Base-by-base conservation (phyloP, 345 rosid genomes). In the Citropsis articulata region DNA sequence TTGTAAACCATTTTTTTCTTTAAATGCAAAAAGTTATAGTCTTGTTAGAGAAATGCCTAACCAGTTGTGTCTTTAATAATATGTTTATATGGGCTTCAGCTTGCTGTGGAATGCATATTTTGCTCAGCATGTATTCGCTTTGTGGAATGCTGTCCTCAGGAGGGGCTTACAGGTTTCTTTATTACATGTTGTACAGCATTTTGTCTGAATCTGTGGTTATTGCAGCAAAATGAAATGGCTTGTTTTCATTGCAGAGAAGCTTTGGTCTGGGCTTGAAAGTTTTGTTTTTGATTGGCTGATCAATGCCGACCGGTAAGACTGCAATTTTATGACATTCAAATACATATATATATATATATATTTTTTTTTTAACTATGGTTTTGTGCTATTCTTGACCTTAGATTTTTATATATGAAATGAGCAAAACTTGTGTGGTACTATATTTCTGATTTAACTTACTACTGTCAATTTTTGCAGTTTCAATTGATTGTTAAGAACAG, bases 71-170 rank as follows among this genome's bases (percentile, higher is more conserved):
- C 27, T 73, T 84, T 71, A 76, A 69, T 83, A 33, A 72, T 72
- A 50, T 72, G 63, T 83, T 80, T 71, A 31, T 19, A 27, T 77
- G 82, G 77, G 72, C 50, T 67, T 83, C 92, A 96, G 98, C 95
- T 96, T 83, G 99, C 99, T 69, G 99, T 96, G 85, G 99, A 96
- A 88, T 96, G 99, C 85, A 94, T 96, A 75, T 96, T 96, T 89
- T 96, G 98, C 89, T 96, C 98, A 45, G 99, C 99, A 31, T 96
- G 99, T 80, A 96, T 96, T 81, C 95, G 99, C 64, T 96, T 96
- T 83, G 98, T 87, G 80, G 98, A 92, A 85, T 94, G 98, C 84
- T 96, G 99, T 83, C 99, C 99, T 21, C 97, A 90, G 84, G 99
- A 96, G 84, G 99, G 98, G 74, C 93, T 96, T 75, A 96, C 95